Conservation (phyloP, 2,329 filamentous ascomycete species). For the Alternaria viburni region DNA sequence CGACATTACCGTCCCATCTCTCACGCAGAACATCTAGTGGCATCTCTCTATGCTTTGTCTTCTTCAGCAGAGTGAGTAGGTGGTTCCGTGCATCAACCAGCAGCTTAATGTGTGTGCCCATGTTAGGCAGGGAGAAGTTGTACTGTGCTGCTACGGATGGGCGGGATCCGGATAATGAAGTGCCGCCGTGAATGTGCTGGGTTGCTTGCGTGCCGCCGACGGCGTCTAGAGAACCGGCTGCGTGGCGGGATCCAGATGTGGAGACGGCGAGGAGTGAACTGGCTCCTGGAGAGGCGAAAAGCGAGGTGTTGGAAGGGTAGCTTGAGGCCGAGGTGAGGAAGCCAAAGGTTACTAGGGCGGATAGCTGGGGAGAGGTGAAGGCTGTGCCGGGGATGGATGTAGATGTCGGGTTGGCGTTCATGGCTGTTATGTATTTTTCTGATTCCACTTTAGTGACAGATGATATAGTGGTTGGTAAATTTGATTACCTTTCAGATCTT, state of each 20-base stretch:
- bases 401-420: slow-evolving; percentile 60
- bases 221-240: slow-evolving; percentile 71
- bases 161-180: slow-evolving; percentile 39
- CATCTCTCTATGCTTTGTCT: slow-evolving; percentile 66
- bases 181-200: slow-evolving; percentile 70
- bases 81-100: slow-evolving; percentile 67
- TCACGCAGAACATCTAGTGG: slow-evolving; percentile 68
- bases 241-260: slow-evolving; percentile 65
- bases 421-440: slow-evolving; percentile 59
- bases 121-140: slow-evolving; percentile 68
- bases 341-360: slow-evolving; percentile 68
- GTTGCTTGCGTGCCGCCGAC: slow-evolving; percentile 72
- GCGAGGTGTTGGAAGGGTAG: slow-evolving; percentile 44
- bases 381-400: slow-evolving; percentile 49
- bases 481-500: slow-evolving; percentile 47
- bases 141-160: slow-evolving; percentile 44
- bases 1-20: slow-evolving; percentile 73
- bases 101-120: slow-evolving; percentile 71
- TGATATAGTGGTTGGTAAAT: neutral
- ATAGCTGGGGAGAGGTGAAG: slow-evolving; percentile 58
- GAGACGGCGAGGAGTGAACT: slow-evolving; percentile 64
- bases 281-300: slow-evolving; percentile 52
- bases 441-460: slow-evolving; percentile 5
- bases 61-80: slow-evolving; percentile 65
- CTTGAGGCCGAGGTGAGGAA: slow-evolving; percentile 63